These are phyloP conservation scores for Apiospora arundinis DNA, from an alignment of 2,329 filamentous ascomycete genomes.

Conservation along the genomic window DNA sequence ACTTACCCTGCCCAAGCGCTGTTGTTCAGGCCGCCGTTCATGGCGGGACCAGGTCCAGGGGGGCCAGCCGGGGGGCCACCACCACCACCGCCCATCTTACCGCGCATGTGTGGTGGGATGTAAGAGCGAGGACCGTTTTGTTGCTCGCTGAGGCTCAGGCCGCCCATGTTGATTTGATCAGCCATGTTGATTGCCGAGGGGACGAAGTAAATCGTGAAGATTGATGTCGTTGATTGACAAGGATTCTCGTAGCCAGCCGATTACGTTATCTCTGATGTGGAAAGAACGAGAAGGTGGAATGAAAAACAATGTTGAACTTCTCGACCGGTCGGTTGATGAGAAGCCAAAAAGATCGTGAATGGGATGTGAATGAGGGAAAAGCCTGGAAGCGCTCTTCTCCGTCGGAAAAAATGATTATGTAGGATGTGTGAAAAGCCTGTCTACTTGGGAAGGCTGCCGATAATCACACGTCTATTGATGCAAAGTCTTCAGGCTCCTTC, in stretches of 20 bases:
- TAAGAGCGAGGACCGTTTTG: slow-evolving; percentile 69
- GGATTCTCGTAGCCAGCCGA: slow-evolving; percentile 32
- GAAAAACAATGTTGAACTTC: slow-evolving; percentile 27
- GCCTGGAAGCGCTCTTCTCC: slow-evolving; percentile 1
- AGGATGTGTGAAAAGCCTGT: slow-evolving; percentile 26
- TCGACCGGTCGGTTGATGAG: slow-evolving; percentile 16
- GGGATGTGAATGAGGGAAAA: slow-evolving; percentile 7
- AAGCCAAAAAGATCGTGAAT: slow-evolving; percentile 17
- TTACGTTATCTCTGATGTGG: slow-evolving; percentile 35
- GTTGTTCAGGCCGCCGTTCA: slow-evolving; percentile 60
- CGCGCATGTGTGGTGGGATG: slow-evolving; percentile 85
- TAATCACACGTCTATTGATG: slow-evolving; percentile 28
- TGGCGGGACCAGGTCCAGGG: slow-evolving; percentile 45
- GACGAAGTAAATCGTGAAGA: slow-evolving; percentile 24
- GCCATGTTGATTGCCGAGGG: slow-evolving; percentile 65
- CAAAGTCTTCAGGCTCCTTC: slow-evolving; percentile 47
- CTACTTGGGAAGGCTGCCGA: slow-evolving; percentile 22
- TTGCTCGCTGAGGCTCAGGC: slow-evolving; percentile 67
- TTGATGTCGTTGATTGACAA: slow-evolving; percentile 18
- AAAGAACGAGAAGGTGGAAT: slow-evolving; percentile 33
- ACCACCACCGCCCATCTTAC: slow-evolving; percentile 51
- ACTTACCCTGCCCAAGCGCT: slow-evolving; percentile 70
- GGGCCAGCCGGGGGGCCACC: slow-evolving; percentile 33
- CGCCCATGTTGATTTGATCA: slow-evolving; percentile 83
- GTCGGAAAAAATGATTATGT: slow-evolving; percentile 16